phyloP scores from a whole-genome alignment of 306 rosid genomes.

The Neltuma alba region DNA sequence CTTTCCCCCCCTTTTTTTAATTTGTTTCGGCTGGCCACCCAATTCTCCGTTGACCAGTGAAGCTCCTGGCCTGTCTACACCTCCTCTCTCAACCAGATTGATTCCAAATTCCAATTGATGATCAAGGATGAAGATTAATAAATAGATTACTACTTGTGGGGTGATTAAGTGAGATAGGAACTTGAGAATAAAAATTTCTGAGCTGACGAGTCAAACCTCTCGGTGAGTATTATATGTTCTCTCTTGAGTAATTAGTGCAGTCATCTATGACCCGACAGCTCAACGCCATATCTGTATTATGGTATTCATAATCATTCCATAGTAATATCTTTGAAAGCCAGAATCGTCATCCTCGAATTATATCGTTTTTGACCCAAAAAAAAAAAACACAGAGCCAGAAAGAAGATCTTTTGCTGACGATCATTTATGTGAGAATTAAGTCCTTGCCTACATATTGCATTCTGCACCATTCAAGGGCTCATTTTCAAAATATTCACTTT shows the following conservation, averaged over 20 bases:
- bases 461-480: constrained; percentile 28
- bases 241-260: constrained; percentile 37
- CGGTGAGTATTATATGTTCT: constrained; percentile 16
- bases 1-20: not conserved
- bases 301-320: no score
- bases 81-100: constrained; percentile 39
- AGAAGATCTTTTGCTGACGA: not conserved
- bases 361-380: not conserved
- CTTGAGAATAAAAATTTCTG: constrained; percentile 35
- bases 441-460: not conserved
- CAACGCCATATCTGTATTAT: constrained; percentile 10
- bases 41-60: constrained; percentile 54
- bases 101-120: constrained; percentile 40
- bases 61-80: constrained; percentile 19
- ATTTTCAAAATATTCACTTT: not conserved
- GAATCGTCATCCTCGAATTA: constrained; percentile 12
- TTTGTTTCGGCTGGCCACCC: not conserved
- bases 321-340: not conserved
- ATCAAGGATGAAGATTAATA: constrained; percentile 30
- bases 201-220: constrained; percentile 14
- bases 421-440: constrained; percentile 28
- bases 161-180: constrained; percentile 38
- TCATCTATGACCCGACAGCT: not conserved
- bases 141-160: constrained; percentile 31
- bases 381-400: no score